Base-by-base conservation (phyloP, 768 basidiomycete species). In the Auricularia sp. region DNA sequence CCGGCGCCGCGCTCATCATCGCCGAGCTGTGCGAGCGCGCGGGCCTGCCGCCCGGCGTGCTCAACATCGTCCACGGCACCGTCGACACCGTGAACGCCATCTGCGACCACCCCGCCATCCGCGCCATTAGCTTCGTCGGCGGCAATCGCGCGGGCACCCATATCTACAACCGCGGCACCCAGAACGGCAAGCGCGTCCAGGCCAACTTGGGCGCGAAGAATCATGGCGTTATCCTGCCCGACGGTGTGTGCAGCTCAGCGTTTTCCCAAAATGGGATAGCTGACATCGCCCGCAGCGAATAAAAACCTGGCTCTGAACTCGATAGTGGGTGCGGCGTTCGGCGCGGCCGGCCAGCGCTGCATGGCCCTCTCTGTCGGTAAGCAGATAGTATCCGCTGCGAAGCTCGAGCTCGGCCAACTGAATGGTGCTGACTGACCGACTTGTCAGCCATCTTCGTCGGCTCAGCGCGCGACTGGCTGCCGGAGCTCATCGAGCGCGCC, bases 1-100 rank as follows among this genome's bases (percentile, higher is more conserved):
- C 96, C 14, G 96, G 96, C 60, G 96, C 97, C 14, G 88, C 93
- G 5, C 94, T 97, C 89, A 96, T 99, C 64, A 93, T 99, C 66
- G 93, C 94, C 36, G 96, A 99, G 76, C 82, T 98, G 3, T 93
- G 91, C 71, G 85, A 91, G 74, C 85, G 85, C 63, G 93, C 96
- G 64, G 91, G 89, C 35, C 77, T 93, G 36, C 91, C 91, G n/a
- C 75, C 85, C 33, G 94, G 95, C 67, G 93, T 98, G 36, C 77
- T 99, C 64, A 95, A 93, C 70, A 80, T 97, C 59, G 88, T 98
- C 14, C 95, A 99, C 70, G 96, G 96, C 18, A 86, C 87, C 7
- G 86, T 88, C 35, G 85, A 87, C 1, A 93, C 93, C 2, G 96
- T 99, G 59, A 96, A 98, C 69, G 83, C 87, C 12, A 93, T 99